Base-by-base conservation (phyloP, 2,329 filamentous ascomycete genomes). In the Ceratocystiopsis minuta region DNA sequence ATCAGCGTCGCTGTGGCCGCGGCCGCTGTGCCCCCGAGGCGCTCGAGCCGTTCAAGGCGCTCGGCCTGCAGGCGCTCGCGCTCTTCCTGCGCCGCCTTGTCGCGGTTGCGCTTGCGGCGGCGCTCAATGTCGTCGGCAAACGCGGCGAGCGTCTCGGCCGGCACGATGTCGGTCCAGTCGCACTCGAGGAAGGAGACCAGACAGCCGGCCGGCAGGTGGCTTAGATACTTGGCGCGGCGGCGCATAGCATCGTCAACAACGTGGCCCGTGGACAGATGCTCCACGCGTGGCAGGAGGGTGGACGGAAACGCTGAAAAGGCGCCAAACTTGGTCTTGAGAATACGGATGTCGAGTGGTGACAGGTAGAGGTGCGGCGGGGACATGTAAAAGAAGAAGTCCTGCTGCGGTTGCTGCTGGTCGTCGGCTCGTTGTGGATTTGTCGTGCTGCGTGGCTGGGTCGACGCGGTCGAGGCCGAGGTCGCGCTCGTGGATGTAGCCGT, bases 141-240 rank as follows among this genome's bases (percentile, higher is more conserved):
- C 1, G 70, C 68, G 34, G 75, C 75, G n/a, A 95, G 64, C 4
- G 83, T 70, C 40, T 83, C 78, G 1, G 76, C 67, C 3, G 76
- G 70, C 6, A 95, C 82, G 34, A 90, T 82, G 50, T 93, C 86
- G 3, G 83, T 86, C 87, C 87, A 95, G 57, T 95, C 86, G 54
- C 87, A 95, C 60, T 95, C 87, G 1, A 95, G 60, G 52, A 94
- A 94, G 49, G 71, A 85, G 36, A 95, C 82, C 49, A 93, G 80
- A 56, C 86, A 94, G n/a, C 87, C 87, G 40, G 81, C 77, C 0
- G 87, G 87, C 6, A 95, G 67, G 57, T 95, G 87, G 1, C 75
- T 75, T 3, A 95, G 69, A 49, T 94, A 95, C 56, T 90, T 93
- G 43, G 83, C 78, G 31, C 85, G 74, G 55, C 81, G 86, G 38